Conservation (phyloP, 2,329 filamentous ascomycete genomes). For the Fusarium heterosporum region DNA sequence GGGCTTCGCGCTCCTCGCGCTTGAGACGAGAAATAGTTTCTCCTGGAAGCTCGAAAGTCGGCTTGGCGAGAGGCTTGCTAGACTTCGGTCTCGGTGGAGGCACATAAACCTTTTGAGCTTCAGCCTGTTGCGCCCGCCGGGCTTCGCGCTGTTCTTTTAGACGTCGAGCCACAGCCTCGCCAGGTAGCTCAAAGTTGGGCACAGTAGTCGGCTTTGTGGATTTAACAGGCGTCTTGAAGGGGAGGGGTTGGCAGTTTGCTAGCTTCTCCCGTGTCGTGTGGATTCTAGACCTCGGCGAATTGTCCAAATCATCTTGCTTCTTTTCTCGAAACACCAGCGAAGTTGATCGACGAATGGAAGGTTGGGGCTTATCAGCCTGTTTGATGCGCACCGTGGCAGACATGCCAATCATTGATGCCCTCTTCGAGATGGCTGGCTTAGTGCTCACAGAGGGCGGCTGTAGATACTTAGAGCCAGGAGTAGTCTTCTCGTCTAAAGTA, state of each 20-base stretch:
- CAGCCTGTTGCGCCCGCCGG: constrained; percentile 56
- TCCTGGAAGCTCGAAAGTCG: constrained; percentile 72
- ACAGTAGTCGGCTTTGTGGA: constrained; percentile 67
- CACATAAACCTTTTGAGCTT: constrained; percentile 51
- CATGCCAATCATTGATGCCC: constrained; percentile 49
- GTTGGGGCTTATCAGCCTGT: constrained; percentile 51
- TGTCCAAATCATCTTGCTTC: constrained; percentile 32
- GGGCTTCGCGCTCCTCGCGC: constrained; percentile 66
- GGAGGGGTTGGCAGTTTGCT: constrained; percentile 22
- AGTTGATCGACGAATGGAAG: constrained; percentile 57
- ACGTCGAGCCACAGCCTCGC: constrained; percentile 69
- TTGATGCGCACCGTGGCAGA: constrained; percentile 59
- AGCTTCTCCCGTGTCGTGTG: constrained; percentile 40
- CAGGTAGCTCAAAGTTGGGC: constrained; percentile 71
- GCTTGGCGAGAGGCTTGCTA: constrained; percentile 63
- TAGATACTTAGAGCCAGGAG: constrained; percentile 23
- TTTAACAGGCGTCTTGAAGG: constrained; percentile 60
- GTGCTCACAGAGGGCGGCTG: constrained; percentile 34
- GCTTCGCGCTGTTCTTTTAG: constrained; percentile 70
- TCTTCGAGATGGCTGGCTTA: constrained; percentile 38
- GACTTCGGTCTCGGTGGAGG: constrained; percentile 62
- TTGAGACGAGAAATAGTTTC: constrained; percentile 69
- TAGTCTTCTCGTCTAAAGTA: constrained; percentile 44
- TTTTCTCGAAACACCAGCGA: constrained; percentile 55
- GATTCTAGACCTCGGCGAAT: constrained; percentile 27